Evolutionary conservation across 2,329 filamentous ascomycete genomes (phyloP).

Genomic region (Phaeosphaeria sp.): DNA sequence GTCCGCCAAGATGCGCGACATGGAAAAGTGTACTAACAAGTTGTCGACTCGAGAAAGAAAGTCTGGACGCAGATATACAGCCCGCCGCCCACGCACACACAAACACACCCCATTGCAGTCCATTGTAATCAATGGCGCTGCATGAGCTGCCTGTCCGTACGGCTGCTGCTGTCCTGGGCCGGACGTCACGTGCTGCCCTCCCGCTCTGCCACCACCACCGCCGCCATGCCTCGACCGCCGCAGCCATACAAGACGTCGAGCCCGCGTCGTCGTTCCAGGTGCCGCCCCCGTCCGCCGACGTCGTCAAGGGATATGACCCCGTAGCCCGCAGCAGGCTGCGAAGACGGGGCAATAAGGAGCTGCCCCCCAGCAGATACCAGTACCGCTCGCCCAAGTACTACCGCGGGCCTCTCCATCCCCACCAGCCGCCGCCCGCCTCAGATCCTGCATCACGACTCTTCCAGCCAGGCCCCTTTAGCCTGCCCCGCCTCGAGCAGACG

Average conservation of each 20-base stretch:
- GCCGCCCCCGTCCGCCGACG: constrained; percentile 48
- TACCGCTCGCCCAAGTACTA: constrained; percentile 94
- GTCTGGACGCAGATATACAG: too few relatives aligned
- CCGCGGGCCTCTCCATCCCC: constrained; percentile 89
- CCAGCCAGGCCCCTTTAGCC: constrained; percentile 86
- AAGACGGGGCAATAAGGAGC: constrained; percentile 48
- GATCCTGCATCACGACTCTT: constrained; percentile 89
- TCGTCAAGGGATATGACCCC: constrained; percentile 57
- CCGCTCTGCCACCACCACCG: constrained; percentile 49
- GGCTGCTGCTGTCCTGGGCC: constrained; percentile 31
- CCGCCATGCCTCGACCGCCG: constrained; percentile 55
- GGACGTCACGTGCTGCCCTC: constrained; percentile 9
- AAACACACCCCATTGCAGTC: constrained; percentile 4
- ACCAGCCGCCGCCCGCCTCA: constrained; percentile 85
- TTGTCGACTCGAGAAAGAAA: too few relatives aligned
- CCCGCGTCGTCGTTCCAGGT: constrained; percentile 53
- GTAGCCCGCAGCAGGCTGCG: constrained; percentile 54
- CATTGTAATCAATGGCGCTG: constrained; percentile 40
- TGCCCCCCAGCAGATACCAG: constrained; percentile 77
- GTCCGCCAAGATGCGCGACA: constrained; percentile 12
- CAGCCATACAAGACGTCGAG: constrained; percentile 51
- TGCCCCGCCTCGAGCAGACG: constrained; percentile 86
- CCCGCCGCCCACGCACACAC: too few relatives aligned
- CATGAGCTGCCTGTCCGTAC: constrained; percentile 44
- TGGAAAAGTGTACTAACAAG: constrained; percentile 25